Percentiles rank a stretch among this genome's conserved stretches.
Evolutionary conservation across 1,284 basidiomycete genomes (phyloP).

Genomic region (Grifola frondosa): DNA sequence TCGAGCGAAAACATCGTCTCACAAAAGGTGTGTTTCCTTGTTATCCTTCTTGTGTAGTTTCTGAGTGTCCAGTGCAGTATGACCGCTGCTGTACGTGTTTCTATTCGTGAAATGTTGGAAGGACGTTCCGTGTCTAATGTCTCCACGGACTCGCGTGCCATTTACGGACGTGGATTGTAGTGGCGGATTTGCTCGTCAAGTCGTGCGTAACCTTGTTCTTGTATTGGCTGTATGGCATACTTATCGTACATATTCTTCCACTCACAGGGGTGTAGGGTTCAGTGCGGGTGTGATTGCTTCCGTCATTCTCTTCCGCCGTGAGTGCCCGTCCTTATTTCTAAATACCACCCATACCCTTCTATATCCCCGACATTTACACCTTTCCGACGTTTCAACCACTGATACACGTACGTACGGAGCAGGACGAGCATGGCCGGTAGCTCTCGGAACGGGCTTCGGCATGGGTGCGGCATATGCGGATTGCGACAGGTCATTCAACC

Average conservation of each 20-base stretch:
- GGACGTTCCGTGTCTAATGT: slow-evolving; percentile 3
- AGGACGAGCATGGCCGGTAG: slow-evolving; percentile 98
- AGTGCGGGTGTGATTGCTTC: slow-evolving; percentile 92
- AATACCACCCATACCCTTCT: neutral
- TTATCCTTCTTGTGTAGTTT: neutral
- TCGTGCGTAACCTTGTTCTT: slow-evolving; percentile 49
- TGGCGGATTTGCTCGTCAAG: slow-evolving; percentile 79
- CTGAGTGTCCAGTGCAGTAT: slow-evolving; percentile 53
- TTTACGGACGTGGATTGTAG: too few species aligned
- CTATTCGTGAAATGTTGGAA: neutral
- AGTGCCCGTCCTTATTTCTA: slow-evolving; percentile 39
- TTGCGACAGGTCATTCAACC: slow-evolving; percentile 96
- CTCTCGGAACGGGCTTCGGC: slow-evolving; percentile 90
- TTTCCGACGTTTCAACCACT: slow-evolving; percentile 2
- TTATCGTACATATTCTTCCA: neutral
- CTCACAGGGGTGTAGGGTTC: slow-evolving; percentile 87
- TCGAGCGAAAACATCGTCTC: slow-evolving; percentile 85
- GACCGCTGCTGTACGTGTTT: slow-evolving; percentile 83
- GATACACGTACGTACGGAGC: slow-evolving; percentile 13
- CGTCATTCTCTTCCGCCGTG: slow-evolving; percentile 93
- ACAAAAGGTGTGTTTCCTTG: slow-evolving; percentile 65
- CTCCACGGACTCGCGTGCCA: slow-evolving; percentile 14
- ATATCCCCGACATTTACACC: neutral
- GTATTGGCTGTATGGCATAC: too few species aligned
- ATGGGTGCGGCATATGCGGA: slow-evolving; percentile 89